Conservation (phyloP, 2,329 filamentous ascomycete genomes). For the Botrytis elliptica region DNA sequence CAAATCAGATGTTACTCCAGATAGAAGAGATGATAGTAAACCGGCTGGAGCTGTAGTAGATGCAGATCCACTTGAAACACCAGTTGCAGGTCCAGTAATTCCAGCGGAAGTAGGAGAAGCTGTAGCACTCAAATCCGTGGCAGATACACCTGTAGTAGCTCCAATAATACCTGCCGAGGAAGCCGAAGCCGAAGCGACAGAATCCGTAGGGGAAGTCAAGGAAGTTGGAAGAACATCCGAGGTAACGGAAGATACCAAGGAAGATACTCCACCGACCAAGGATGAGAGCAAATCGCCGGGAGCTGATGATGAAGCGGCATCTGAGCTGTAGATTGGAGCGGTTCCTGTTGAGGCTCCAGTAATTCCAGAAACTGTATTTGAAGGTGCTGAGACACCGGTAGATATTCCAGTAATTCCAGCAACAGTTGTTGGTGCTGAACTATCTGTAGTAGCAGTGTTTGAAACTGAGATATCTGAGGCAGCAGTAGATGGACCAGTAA, state of each 20-base stretch:
- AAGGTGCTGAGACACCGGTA: constrained; percentile 1
- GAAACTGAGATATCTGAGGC: background rate
- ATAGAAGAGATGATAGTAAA: background rate
- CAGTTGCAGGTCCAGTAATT: constrained; percentile 4
- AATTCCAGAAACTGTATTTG: background rate
- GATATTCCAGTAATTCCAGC: background rate
- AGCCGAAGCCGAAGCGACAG: background rate
- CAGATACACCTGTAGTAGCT: background rate
- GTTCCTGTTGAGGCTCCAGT: constrained; percentile 7
- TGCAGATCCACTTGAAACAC: background rate
- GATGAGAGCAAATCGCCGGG: constrained; percentile 8
- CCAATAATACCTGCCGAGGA: constrained; percentile 7
- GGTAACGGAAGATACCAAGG: constrained; percentile 7
- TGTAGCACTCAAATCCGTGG: background rate
- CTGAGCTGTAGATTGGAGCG: background rate
- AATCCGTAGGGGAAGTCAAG: background rate
- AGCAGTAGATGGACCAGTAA: background rate
- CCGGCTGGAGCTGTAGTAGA: background rate
- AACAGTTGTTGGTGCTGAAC: background rate
- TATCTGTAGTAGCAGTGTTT: background rate
- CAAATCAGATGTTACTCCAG: background rate
- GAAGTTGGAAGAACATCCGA: constrained; percentile 21
- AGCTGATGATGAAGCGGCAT: constrained; percentile 1
- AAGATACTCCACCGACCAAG: background rate
- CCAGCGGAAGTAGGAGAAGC: background rate